A percentile compares a stretch with the other conserved stretches of the same genome.
Evolutionary conservation across 345 rosid species (phyloP).

Genomic region (Aethionema arabicum): DNA sequence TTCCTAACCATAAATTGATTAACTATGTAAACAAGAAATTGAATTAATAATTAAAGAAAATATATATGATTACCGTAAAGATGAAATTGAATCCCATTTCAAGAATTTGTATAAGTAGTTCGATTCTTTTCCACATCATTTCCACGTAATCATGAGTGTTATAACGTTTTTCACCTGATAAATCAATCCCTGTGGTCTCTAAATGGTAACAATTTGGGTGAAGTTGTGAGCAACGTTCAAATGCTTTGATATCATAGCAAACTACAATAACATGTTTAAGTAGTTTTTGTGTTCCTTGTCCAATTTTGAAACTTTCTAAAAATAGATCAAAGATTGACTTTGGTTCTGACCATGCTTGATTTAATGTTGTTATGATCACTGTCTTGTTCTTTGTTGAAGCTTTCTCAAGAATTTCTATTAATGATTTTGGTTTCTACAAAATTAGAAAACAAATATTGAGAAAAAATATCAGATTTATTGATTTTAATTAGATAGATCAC

Average conservation of each 20-base stretch:
- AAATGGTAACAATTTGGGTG: slow-evolving; percentile 52
- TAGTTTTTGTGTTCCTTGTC: slow-evolving; percentile 47
- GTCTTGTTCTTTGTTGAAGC: slow-evolving; percentile 44
- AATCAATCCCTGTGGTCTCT: slow-evolving; percentile 37
- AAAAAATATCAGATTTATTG: not conserved
- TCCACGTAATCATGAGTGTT: slow-evolving; percentile 52
- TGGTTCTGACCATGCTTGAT: slow-evolving; percentile 66
- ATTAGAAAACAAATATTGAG: slow-evolving; percentile 9
- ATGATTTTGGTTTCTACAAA: slow-evolving; percentile 22
- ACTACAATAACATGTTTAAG: slow-evolving; percentile 53
- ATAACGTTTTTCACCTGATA: slow-evolving; percentile 48
- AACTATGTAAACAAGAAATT: not conserved
- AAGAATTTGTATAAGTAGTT: slow-evolving; percentile 47
- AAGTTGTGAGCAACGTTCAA: slow-evolving; percentile 43
- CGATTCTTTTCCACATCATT: slow-evolving; percentile 77
- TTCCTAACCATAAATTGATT: slow-evolving; percentile 5
- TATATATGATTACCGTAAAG: slow-evolving; percentile 53
- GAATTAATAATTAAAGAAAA: slow-evolving; percentile 2
- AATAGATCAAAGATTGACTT: slow-evolving; percentile 57
- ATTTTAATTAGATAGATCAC: not conserved
- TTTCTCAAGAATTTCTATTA: slow-evolving; percentile 32
- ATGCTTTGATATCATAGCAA: slow-evolving; percentile 53
- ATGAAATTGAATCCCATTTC: slow-evolving; percentile 59
- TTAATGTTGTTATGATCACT: slow-evolving; percentile 61
- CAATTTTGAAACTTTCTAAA: slow-evolving; percentile 50